These are phyloP conservation scores for Cladosporium oxysporum DNA, from an alignment of 2,329 filamentous ascomycete species.

Conservation along the genomic window DNA sequence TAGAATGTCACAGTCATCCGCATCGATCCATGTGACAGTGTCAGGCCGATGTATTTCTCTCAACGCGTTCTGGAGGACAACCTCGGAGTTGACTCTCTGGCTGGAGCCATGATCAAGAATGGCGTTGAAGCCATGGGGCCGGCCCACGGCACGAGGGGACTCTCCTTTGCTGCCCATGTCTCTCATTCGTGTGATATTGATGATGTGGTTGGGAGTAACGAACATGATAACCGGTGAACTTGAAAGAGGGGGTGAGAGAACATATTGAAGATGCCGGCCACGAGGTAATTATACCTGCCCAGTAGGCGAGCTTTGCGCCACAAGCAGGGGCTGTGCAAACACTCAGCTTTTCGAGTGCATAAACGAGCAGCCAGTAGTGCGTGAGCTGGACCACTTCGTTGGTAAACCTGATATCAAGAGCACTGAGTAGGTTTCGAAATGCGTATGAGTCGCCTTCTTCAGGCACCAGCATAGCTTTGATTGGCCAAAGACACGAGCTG, in stretches of 20 bases:
- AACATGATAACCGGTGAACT: not conserved
- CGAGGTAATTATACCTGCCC: not conserved
- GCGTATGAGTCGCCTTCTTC: not conserved
- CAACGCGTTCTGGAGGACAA: not conserved
- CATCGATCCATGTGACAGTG: not conserved
- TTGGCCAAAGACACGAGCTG: not conserved
- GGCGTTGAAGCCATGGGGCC: not conserved
- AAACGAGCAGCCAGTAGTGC: not conserved
- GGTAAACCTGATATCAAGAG: not conserved
- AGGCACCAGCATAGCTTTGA: not conserved
- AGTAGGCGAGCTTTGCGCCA: not conserved
- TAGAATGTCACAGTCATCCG: conserved; percentile 34
- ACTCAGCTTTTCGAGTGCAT: not conserved
- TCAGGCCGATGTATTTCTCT: not conserved
- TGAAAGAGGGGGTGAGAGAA: not conserved
- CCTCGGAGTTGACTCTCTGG: not conserved
- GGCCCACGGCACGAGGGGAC: not conserved
- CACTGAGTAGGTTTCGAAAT: not conserved
- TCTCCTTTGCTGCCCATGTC: not conserved
- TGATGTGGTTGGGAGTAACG: not conserved
- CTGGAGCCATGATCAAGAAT: not conserved
- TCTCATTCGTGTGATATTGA: not conserved
- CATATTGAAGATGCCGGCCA: not conserved
- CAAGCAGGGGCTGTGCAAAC: not conserved
- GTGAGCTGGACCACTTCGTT: not conserved